Evolutionary conservation across 768 basidiomycete genomes (phyloP), one percentile per base, ranked within the genome.

Genomic region (Scleroderma bovista): DNA sequence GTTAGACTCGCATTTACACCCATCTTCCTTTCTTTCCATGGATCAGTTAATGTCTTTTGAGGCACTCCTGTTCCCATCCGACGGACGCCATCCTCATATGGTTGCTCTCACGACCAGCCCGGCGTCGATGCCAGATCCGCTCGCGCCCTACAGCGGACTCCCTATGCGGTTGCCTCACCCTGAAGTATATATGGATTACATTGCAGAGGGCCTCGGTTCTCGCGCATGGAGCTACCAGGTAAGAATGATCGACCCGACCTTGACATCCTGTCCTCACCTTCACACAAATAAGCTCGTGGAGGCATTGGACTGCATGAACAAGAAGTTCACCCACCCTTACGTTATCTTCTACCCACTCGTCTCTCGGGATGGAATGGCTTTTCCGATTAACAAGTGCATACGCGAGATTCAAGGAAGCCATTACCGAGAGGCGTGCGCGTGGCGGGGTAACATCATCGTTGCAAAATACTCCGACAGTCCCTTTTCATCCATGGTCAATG

Each of bases 161-260:
- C 75, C 75, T 29, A 69, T 80, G 41, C 81, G 83, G 46, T 77
- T 87, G 73, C 88, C 88, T 0, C 88, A 91, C 64, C 88, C 88
- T 11, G 87, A 90, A 65, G 78, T 87, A 37, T 80, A 86, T 61
- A 91, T 91, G 88, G 86, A 90, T 67, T 86, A 84, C 67, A 82
- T 91, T 57, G 86, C 85, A 60, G 86, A 89, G 68, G 77, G 79
- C 47, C 73, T 79, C 51, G 83, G 82, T 29, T 68, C 79, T 16
- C 76, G 81, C 50, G 78, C 82, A 15, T 90, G 88, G 87, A 77
- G 78, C 59, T 86, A 80, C 64, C 79, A 84, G 69, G 87, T 87
- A 54, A 58, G 73, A 66, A 23, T n/a, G 40, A 44, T 31, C 29
- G 39, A 50, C 22, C 47, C 56, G 59, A 51, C 19, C 39, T 55